Evolutionary conservation across 2,329 filamentous ascomycete genomes (phyloP).

Genomic region (Cordyceps cicadae): DNA sequence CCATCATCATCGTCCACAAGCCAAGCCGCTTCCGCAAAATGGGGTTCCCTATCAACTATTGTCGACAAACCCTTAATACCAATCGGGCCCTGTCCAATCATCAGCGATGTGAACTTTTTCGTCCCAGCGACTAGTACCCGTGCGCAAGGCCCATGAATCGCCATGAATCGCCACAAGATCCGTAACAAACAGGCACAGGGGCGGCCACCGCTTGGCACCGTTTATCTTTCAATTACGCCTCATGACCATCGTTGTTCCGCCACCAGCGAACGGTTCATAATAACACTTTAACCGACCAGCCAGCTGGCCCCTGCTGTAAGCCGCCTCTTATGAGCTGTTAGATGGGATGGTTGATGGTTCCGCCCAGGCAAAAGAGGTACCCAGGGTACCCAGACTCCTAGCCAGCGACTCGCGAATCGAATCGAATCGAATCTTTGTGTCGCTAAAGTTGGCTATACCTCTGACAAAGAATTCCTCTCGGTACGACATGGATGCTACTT

Average conservation of each 20-base stretch:
- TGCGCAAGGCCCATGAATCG: background rate
- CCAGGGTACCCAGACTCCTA: background rate
- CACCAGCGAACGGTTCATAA: background rate
- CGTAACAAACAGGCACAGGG: background rate
- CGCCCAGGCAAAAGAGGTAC: background rate
- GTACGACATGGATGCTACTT: too few species aligned
- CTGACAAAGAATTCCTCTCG: too few species aligned
- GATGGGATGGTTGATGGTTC: slow-evolving; percentile 2
- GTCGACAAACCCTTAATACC: background rate
- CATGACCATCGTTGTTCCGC: background rate
- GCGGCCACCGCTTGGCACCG: background rate
- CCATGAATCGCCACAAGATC: background rate
- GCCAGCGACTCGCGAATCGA: too few species aligned
- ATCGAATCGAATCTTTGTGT: too few species aligned
- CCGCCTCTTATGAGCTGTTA: background rate
- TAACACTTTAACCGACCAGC: background rate
- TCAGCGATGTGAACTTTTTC: too few species aligned
- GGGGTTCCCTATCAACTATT: background rate
- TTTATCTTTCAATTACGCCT: background rate
- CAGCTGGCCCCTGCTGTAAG: background rate
- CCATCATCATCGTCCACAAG: background rate
- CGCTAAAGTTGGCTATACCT: too few species aligned
- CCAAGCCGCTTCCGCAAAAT: slow-evolving; percentile 8
- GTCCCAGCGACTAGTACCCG: too few species aligned
- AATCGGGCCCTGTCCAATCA: background rate